A percentile compares a stretch with the other conserved stretches of the same genome.
These are phyloP conservation scores for Megacollybia marginata DNA, from an alignment of 768 basidiomycete species.

Conservation along the genomic window DNA sequence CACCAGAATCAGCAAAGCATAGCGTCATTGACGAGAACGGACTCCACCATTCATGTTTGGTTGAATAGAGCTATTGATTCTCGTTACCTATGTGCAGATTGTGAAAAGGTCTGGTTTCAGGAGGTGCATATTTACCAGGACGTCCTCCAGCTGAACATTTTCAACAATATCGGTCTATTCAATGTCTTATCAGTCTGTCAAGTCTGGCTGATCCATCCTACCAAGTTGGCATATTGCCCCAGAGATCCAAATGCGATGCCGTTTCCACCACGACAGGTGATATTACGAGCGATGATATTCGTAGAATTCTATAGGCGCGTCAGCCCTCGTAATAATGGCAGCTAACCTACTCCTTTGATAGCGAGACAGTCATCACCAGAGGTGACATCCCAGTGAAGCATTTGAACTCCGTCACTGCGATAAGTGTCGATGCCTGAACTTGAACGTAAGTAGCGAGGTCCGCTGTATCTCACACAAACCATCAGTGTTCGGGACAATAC, in stretches of 20 bases:
- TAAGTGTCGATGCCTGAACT: slow-evolving; percentile 31
- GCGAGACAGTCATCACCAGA: slow-evolving; percentile 56
- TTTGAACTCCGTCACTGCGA: slow-evolving; percentile 36
- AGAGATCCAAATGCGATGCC: slow-evolving; percentile 56
- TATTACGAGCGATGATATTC: slow-evolving; percentile 38
- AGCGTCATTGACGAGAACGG: slow-evolving; percentile 4
- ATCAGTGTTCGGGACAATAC: slow-evolving; percentile 55
- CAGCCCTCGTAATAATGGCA: neutral
- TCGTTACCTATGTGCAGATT: neutral
- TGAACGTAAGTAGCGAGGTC: too few relatives aligned
- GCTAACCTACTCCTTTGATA: slow-evolving; percentile 45
- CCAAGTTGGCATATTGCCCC: slow-evolving; percentile 42
- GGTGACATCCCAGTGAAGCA: slow-evolving; percentile 56
- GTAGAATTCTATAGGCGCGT: slow-evolving; percentile 39
- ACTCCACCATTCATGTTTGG: slow-evolving; percentile 46
- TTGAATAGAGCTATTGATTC: neutral
- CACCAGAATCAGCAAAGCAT: neutral
- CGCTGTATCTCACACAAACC: slow-evolving; percentile 25
- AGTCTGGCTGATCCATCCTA: slow-evolving; percentile 12
- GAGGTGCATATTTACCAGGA: slow-evolving; percentile 23
- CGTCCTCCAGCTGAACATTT: slow-evolving; percentile 41
- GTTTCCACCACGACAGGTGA: slow-evolving; percentile 52
- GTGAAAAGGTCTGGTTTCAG: neutral
- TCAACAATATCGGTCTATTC: slow-evolving; percentile 44
- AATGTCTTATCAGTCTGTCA: neutral